Conservation (phyloP, 345 rosid genomes). For the Heritiera fomes region DNA sequence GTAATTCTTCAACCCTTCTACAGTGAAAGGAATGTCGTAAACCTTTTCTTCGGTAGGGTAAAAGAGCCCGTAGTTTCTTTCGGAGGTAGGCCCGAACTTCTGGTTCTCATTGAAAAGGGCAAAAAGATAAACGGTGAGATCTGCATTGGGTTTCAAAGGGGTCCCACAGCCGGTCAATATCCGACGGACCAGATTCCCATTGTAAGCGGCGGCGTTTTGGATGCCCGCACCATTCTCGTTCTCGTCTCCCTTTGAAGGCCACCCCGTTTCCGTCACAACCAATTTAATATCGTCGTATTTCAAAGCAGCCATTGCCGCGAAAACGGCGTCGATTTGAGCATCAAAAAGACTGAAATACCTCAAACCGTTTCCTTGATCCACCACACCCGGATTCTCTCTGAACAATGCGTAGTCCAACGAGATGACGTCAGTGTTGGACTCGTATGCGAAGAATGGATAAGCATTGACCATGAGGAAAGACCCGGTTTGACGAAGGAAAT, state of each 20-base stretch:
- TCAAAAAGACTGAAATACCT: slow-evolving; percentile 77
- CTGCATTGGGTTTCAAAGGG: slow-evolving; percentile 69
- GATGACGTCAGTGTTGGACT: slow-evolving; percentile 84
- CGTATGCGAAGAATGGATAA: slow-evolving; percentile 90
- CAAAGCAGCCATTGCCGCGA: slow-evolving; percentile 72
- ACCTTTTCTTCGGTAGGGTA: slow-evolving; percentile 75
- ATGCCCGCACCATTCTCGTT: slow-evolving; percentile 69
- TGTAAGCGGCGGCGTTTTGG: slow-evolving; percentile 74
- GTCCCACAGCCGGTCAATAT: slow-evolving; percentile 83
- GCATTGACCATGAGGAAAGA: slow-evolving; percentile 87
- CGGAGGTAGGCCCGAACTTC: slow-evolving; percentile 76
- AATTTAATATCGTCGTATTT: slow-evolving; percentile 67
- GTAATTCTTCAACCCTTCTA: slow-evolving; percentile 53
- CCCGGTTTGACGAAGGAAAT: slow-evolving; percentile 83
- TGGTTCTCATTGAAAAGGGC: slow-evolving; percentile 89
- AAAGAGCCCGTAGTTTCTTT: slow-evolving; percentile 88
- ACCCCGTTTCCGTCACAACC: slow-evolving; percentile 84
- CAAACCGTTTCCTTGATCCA: slow-evolving; percentile 73
- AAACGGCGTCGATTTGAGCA: slow-evolving; percentile 95
- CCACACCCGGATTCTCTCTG: slow-evolving; percentile 87
- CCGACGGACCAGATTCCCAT: slow-evolving; percentile 79
- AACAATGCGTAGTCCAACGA: slow-evolving; percentile 82
- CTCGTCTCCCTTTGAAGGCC: slow-evolving; percentile 87
- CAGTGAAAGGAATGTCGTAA: slow-evolving; percentile 69
- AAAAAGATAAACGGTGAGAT: slow-evolving; percentile 77